phyloP scores from a whole-genome alignment of 106 monocot species.

The Dactylorhiza incarnata region DNA sequence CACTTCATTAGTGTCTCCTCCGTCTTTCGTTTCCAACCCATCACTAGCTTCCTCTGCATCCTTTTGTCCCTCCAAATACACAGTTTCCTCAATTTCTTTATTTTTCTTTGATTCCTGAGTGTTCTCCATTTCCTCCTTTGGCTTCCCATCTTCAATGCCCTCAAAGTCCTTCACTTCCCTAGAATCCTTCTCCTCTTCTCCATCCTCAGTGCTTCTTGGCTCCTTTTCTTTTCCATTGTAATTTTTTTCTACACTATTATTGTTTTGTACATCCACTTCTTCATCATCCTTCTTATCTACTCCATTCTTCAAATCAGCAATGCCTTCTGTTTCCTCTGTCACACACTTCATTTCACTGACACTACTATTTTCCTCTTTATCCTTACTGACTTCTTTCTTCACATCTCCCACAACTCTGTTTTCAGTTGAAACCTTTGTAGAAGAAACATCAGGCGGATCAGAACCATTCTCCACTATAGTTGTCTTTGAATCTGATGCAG shows the following conservation, averaged over 20 bases:
- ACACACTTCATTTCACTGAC: neutral
- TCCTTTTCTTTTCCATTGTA: too few species aligned
- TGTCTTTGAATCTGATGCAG: neutral
- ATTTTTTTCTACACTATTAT: neutral
- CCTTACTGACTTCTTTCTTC: neutral
- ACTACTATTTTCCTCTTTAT: neutral
- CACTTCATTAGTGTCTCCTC: neutral
- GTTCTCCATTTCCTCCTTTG: neutral
- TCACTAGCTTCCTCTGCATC: neutral
- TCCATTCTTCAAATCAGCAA: slow-evolving; percentile 1
- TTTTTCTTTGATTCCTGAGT: neutral
- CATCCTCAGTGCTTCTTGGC: neutral
- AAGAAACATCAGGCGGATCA: slow-evolving; percentile 3
- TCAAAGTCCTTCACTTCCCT: neutral
- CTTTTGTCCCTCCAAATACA: neutral
- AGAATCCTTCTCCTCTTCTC: neutral
- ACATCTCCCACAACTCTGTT: neutral
- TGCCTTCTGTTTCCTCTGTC: neutral
- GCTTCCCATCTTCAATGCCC: neutral
- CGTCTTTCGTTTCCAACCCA: neutral
- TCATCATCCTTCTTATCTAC: neutral
- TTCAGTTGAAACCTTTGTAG: neutral
- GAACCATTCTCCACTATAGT: neutral
- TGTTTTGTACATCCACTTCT: neutral
- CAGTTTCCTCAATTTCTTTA: neutral